Evolutionary conservation across 441 rosid species (phyloP), one percentile per base, ranked within the genome.

Genomic region (Syzygium syzygioides): DNA sequence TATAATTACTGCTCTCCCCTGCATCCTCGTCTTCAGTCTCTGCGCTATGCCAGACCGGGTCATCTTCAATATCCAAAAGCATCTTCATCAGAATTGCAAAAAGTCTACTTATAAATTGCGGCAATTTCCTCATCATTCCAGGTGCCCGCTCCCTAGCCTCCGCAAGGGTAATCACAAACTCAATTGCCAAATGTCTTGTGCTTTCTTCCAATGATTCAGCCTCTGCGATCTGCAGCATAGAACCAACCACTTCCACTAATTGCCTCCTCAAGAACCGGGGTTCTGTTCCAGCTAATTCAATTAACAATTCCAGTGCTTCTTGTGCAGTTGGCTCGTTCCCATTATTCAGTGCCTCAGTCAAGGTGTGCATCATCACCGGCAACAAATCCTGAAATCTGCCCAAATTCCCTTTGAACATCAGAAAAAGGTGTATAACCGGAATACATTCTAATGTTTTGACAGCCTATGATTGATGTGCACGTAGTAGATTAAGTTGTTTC

Each of bases 61-160:
- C 99, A 86, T 98, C 99, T 92, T 98, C 99, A 13, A 98, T 89
- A 91, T 98, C 99, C 94, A 96, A 89, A 87, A 98, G 90, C 99
- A 96, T 97, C 88, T 92, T 93, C 99, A 97, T 97, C 90, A 98
- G 91, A 62, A 98, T 96, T 0, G 97, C 96, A 85, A 98, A 98
- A 89, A 98, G 90, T 91, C 99, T 93, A 90, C 94, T 96, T 11
- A 98, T 95, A 88, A 98, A 98, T 93, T 98, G 99, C 0, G 99
- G 99, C 76, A 98, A 91, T 90, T 97, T 98, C 94, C 99, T 96
- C 94, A 98, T 96, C 99, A 98, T 97, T 86, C 99, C 99, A 0
- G 99, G 99, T 11, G 99, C 99, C 86, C 98, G 95, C 91, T 97
- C 99, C 89, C 99, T 94, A 9, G 99, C 99, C 93, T 97, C 99